Conservation (phyloP, 164 flowering plant genomes). For the Chimonanthus salicifolius region DNA sequence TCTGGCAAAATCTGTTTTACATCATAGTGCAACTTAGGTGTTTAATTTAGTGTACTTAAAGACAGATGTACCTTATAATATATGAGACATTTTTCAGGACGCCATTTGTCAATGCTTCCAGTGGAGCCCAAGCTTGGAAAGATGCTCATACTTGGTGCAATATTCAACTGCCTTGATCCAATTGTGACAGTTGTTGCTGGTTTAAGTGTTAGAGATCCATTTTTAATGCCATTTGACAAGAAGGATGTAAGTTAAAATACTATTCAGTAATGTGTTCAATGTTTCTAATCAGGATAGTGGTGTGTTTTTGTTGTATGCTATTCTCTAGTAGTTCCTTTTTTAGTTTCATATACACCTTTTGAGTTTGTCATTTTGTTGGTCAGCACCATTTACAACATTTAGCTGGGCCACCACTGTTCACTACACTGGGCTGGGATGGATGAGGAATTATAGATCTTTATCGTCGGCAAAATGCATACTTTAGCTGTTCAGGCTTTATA, state of each 20-base stretch:
- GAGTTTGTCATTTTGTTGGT: background rate
- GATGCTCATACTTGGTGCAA: constrained; percentile 87
- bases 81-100: constrained; percentile 46
- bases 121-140: constrained; percentile 98
- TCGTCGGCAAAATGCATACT: background rate
- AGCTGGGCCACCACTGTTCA: too few species aligned
- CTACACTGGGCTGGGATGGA: too few species aligned
- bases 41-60: too few species aligned
- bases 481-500: too few species aligned
- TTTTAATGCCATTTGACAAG: constrained; percentile 78
- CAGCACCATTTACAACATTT: background rate
- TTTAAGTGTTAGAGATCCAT: constrained; percentile 91
- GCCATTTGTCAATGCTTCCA: constrained; percentile 78
- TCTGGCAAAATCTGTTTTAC: background rate
- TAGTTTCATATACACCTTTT: background rate
- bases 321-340: background rate
- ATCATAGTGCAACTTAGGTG: background rate
- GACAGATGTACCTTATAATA: constrained; percentile 1
- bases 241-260: constrained; percentile 72
- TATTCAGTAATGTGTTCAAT: constrained; percentile 1
- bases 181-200: constrained; percentile 86
- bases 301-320: background rate
- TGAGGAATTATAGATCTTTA: background rate
- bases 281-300: background rate
- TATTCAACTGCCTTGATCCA: constrained; percentile 86